Evolutionary conservation across 2,329 filamentous ascomycete species (phyloP).

Genomic region (Cladophialophora chaetospira): DNA sequence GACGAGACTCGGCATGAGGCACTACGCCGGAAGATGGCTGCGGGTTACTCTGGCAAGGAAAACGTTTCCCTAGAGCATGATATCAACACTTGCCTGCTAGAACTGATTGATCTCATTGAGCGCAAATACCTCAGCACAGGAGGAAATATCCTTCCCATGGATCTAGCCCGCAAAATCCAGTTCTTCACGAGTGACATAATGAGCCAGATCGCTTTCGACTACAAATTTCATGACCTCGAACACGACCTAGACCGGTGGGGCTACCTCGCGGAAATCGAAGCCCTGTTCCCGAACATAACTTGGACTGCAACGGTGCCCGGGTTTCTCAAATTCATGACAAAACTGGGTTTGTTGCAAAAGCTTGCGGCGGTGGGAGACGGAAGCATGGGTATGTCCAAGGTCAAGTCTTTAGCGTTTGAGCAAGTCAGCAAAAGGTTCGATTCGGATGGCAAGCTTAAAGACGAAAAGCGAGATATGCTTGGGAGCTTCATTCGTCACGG

Average conservation of each 20-base stretch:
- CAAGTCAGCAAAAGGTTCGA: constrained; percentile 23
- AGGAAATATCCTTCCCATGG: constrained; percentile 1
- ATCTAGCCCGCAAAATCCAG: constrained; percentile 23
- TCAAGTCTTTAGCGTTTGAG: constrained; percentile 16
- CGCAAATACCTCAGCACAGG: constrained; percentile 8
- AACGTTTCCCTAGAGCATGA: constrained; percentile 6
- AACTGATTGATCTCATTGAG: constrained; percentile 3
- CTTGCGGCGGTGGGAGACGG: constrained; percentile 15
- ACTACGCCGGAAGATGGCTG: constrained; percentile 5
- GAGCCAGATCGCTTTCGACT: constrained; percentile 20
- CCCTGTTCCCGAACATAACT: constrained; percentile 22
- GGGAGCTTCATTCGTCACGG: constrained; percentile 27
- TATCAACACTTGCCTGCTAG: background rate
- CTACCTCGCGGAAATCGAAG: constrained; percentile 26
- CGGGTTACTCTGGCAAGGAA: constrained; percentile 11
- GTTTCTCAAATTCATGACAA: constrained; percentile 9
- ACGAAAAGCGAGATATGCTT: constrained; percentile 23
- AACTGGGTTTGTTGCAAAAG: constrained; percentile 16
- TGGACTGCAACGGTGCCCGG: constrained; percentile 20
- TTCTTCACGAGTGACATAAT: constrained; percentile 27
- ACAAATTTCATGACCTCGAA: constrained; percentile 20
- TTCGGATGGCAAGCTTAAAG: constrained; percentile 9
- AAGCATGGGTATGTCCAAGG: constrained; percentile 21
- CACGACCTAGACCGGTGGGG: constrained; percentile 24
- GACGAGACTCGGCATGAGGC: background rate